Conservation (phyloP, 2,329 filamentous ascomycete genomes). For the Ramularia collo-cygni region DNA sequence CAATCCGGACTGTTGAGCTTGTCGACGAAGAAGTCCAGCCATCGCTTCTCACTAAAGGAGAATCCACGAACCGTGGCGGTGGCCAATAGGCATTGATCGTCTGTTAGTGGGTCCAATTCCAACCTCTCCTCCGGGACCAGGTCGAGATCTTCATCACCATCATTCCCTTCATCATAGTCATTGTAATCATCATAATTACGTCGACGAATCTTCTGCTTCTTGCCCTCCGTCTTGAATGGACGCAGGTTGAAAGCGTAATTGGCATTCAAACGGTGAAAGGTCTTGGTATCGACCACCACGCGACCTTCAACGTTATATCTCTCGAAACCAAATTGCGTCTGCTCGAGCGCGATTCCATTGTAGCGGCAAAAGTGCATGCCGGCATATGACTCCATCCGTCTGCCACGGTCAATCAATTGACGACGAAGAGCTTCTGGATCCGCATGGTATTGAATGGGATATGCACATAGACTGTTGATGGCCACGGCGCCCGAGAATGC, state of each 20-base stretch:
- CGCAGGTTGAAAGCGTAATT: constrained; percentile 20
- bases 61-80: constrained; percentile 31
- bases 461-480: constrained; percentile 23
- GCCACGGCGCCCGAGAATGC: constrained; percentile 18
- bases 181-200: constrained; percentile 19
- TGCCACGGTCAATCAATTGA: constrained; percentile 21
- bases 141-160: constrained; percentile 19
- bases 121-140: constrained; percentile 16
- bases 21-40: constrained; percentile 32
- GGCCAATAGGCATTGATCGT: constrained; percentile 27
- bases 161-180: constrained; percentile 15
- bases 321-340: constrained; percentile 12
- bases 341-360: constrained; percentile 21
- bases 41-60: constrained; percentile 29
- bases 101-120: constrained; percentile 21
- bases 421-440: constrained; percentile 12
- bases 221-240: constrained; percentile 16
- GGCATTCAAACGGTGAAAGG: constrained; percentile 24
- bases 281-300: constrained; percentile 26
- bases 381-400: constrained; percentile 20
- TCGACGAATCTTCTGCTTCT: constrained; percentile 13
- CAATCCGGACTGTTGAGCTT: constrained; percentile 26
- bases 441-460: constrained; percentile 18
- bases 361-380: constrained; percentile 26
- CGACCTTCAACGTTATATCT: constrained; percentile 25